Evolutionary conservation across 441 rosid species (phyloP), one percentile per base, ranked within the genome.

Genomic region (Adansonia grandidieri): DNA sequence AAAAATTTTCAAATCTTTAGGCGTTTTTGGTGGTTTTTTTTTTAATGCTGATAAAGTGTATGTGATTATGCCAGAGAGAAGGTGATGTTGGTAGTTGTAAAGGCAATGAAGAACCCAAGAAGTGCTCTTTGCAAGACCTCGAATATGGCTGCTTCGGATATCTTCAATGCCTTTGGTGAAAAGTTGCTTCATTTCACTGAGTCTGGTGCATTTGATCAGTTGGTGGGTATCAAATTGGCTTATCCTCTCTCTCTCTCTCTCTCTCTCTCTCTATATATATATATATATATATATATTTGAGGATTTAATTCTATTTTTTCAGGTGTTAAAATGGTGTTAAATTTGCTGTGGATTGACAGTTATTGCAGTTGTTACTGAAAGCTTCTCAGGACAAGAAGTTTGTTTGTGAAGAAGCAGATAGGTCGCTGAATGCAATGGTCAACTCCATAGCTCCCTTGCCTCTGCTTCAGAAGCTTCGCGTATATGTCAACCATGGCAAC

Each of bases 61-160:
- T 3, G 20, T 72, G 63, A 15, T 62, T 53, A 7, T 80, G 60
- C 44, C 74, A 94, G 99, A 80, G 98, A 92, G 63, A 94, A 90
- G 75, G 86, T 94, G 24, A 72, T 93, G 78, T 45, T 64, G 24
- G 94, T 93, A 78, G 68, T 91, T 81, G 89, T 91, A 40, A 96
- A 92, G 82, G 86, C 95, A n/a, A 94, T 92, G 91, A 96, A 93
- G 91, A 96, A 91, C 61, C 98, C 98, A 1, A 91, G 99, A 87
- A 96, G 98, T 81, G 98, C 98, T 45, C 80, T 96, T 78, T 89
- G 95, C 83, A 94, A 96, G 87, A 96, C 98, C 61, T 89, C 99
- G 4, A 91, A 94, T 44, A 93, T 94, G 98, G 90, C 96, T 61
- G 87, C 94, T 17, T 87, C 92, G 48, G 98, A 96, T 84, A 83